These are phyloP conservation scores for Paspalum notatum DNA, from an alignment of 176 grass and related monocot species.

Conservation along the genomic window DNA sequence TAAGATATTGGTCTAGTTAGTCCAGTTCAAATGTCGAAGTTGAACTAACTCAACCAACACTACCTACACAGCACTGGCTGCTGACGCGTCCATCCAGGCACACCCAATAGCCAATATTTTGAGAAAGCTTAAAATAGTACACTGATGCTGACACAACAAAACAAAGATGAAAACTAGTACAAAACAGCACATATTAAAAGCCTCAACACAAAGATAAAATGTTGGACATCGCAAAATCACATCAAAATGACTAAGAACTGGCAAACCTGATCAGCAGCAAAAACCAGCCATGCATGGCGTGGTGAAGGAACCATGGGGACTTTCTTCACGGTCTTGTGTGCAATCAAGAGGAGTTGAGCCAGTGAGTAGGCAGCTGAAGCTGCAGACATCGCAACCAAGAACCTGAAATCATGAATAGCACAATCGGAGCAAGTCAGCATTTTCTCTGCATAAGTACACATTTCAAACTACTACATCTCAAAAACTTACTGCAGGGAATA, in stretches of 20 bases:
- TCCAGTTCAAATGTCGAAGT: not conserved
- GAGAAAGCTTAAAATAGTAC: not conserved
- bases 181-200: constrained; percentile 23
- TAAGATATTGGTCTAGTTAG: not conserved
- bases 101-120: not conserved
- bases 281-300: constrained; percentile 73
- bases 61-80: constrained; percentile 5
- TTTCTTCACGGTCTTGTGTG: constrained; percentile 59
- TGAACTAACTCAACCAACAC: constrained; percentile 45
- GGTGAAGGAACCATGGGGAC: constrained; percentile 41
- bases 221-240: not conserved
- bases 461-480: constrained; percentile 2
- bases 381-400: constrained; percentile 70
- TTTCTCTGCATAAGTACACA: constrained; percentile 1
- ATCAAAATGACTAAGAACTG: constrained; percentile 32
- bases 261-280: constrained; percentile 76
- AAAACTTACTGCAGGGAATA: constrained; percentile 69
- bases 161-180: not conserved
- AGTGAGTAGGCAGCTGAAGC: constrained; percentile 65
- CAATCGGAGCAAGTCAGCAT: constrained; percentile 10
- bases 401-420: constrained; percentile 48
- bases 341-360: constrained; percentile 63
- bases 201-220: constrained; percentile 14
- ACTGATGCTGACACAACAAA: constrained; percentile 18
- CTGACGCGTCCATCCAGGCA: not conserved